These are phyloP conservation scores for Paralagenidium karlingii DNA, from an alignment of 352 stramenopile species.

Conservation along the genomic window DNA sequence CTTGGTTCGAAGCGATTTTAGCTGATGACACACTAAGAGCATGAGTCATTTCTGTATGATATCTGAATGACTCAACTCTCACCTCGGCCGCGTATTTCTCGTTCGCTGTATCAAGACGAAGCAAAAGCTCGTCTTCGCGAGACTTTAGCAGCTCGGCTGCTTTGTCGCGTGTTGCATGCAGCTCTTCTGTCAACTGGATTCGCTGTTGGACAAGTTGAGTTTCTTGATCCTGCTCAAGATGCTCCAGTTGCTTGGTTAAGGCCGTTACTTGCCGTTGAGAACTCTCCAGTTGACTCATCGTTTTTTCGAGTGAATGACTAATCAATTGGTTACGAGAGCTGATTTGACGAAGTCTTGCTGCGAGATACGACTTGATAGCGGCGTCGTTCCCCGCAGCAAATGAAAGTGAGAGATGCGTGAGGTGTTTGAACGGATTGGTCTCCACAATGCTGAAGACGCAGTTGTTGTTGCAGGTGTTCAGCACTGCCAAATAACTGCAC, in stretches of 20 bases:
- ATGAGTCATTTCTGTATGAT: too few relatives aligned
- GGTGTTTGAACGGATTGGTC: conserved; percentile 91
- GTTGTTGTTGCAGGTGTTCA: conserved; percentile 55
- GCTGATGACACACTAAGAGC: too few relatives aligned
- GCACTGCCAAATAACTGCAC: conserved; percentile 63
- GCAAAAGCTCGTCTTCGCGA: conserved; percentile 46
- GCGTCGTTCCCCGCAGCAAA: conserved; percentile 82
- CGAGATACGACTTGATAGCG: conserved; percentile 86
- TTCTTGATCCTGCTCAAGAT: conserved; percentile 35
- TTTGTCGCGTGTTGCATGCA: conserved; percentile 36
- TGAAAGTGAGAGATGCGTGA: conserved; percentile 86
- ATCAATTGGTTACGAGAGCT: conserved; percentile 32
- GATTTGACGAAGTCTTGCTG: conserved; percentile 75
- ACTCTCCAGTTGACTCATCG: conserved; percentile 20
- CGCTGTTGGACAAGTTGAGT: conserved; percentile 43
- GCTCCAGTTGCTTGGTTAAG: conserved; percentile 39
- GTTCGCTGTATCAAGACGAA: too few relatives aligned
- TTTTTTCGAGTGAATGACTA: conserved; percentile 24
- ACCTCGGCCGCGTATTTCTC: too few relatives aligned
- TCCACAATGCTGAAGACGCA: conserved; percentile 89
- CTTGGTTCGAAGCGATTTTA: conserved; percentile 32
- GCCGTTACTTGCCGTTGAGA: conserved; percentile 25
- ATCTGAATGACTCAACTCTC: too few relatives aligned
- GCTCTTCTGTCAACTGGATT: conserved; percentile 51
- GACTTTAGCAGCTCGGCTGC: conserved; percentile 30